phyloP scores from a whole-genome alignment of 192 early-diverging fungal genomes.

The Phycomyces nitens region DNA sequence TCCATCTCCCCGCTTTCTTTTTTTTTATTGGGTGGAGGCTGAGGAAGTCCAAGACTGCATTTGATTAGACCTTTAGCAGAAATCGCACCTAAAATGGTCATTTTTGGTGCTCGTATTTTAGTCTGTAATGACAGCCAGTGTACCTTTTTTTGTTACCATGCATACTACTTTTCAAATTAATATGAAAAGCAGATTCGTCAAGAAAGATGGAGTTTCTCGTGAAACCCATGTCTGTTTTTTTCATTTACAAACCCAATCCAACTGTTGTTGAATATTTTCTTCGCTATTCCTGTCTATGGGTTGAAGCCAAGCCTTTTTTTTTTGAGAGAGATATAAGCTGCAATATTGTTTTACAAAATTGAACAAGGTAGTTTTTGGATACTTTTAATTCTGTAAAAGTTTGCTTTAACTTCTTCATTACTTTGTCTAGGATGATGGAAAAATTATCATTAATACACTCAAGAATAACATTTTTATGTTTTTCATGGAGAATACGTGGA shows the following conservation, averaged over 20 bases:
- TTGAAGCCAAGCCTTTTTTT: no score
- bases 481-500: no score
- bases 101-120: background rate
- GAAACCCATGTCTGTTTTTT: conserved; percentile 7
- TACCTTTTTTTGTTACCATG: conserved; percentile 8
- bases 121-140: conserved; percentile 2
- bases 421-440: conserved; percentile 2
- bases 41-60: background rate
- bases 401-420: background rate
- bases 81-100: conserved; percentile 12
- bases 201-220: conserved; percentile 5
- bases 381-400: background rate
- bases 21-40: background rate
- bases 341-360: no score
- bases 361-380: no score
- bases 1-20: background rate
- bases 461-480: no score
- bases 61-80: conserved; percentile 15
- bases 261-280: conserved; percentile 11
- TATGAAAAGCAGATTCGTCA: conserved; percentile 14
- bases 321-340: no score
- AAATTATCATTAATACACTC: background rate
- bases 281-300: no score
- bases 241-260: conserved; percentile 8
- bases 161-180: conserved; percentile 17